These are phyloP conservation scores for Citrus australasica DNA, from an alignment of 345 rosid genomes.

Conservation along the genomic window DNA sequence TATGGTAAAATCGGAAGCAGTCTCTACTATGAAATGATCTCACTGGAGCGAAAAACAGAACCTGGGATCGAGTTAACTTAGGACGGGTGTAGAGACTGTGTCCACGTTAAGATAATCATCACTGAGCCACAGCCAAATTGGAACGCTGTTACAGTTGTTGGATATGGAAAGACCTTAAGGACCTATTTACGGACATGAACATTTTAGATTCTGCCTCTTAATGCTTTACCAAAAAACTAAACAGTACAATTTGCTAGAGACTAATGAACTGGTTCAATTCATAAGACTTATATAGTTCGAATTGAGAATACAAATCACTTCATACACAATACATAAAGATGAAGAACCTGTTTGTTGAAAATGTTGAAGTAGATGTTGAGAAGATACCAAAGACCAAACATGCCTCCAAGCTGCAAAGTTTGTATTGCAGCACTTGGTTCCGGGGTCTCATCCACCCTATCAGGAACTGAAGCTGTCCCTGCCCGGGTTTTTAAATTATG, in stretches of 20 bases:
- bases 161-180: conserved; percentile 70
- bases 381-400: conserved; percentile 72
- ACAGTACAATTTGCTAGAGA: neutral
- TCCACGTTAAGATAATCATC: conserved; percentile 63
- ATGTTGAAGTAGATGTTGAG: conserved; percentile 73
- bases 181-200: conserved; percentile 39
- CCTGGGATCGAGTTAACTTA: conserved; percentile 64
- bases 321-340: neutral
- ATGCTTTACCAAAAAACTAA: neutral
- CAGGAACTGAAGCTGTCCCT: conserved; percentile 43
- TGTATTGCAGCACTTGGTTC: conserved; percentile 19
- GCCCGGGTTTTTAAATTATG: conserved; percentile 37
- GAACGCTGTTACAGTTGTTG: conserved; percentile 80
- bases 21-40: neutral
- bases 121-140: conserved; percentile 74
- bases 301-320: neutral
- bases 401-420: conserved; percentile 40
- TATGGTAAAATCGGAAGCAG: neutral
- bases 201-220: neutral
- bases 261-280: neutral
- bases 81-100: conserved; percentile 61
- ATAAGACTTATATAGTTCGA: neutral
- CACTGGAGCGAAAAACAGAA: neutral
- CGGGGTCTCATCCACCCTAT: conserved; percentile 23
- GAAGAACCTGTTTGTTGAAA: conserved; percentile 65